Base-by-base conservation (phyloP, 129 eudicot species). In the Heracleum sosnowskyi region DNA sequence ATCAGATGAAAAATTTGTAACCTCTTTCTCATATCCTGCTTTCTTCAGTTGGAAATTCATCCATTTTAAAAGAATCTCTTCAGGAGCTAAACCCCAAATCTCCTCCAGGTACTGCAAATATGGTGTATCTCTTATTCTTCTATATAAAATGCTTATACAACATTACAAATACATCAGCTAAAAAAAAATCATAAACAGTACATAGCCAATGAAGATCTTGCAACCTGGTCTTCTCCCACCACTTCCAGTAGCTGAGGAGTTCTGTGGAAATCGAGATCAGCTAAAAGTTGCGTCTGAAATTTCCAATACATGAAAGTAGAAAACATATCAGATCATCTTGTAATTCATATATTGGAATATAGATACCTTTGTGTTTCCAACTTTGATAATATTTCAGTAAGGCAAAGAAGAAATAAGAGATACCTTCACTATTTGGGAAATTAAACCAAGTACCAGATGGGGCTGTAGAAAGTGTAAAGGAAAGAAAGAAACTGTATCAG, bases 351-450 rank as follows among this genome's bases (percentile, higher is more conserved):
- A n/a, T n/a, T n/a, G n/a, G n/a, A n/a, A n/a, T n/a, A n/a, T n/a
- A n/a, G n/a, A n/a, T n/a, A n/a, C n/a, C n/a, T n/a, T n/a, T n/a
- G n/a, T n/a, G n/a, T n/a, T n/a, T n/a, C n/a, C n/a, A n/a, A n/a
- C n/a, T 4, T 11, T 26, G 37, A 63, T 63, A 63, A 15, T 10
- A 55, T 63, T 28, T 28, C 17, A 76, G 47, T 55, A 33, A 42
- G 26, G 47, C 42, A 35, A 76, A 51, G 13, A 18, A 60, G 31
- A 35, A 40, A 81, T 29, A 35, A 10, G 42, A 73, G 24, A 81
- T 83, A 90, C 95, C 95, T 90, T 87, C 22, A 87, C 76, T 77
- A 90, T 90, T 81, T 90, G 90, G 74, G 91, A 85, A 74, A 87
- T 87, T 84, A 90, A 84, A 64, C 90, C 91, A 45, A 90, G 83